Evolutionary conservation across 345 rosid genomes (phyloP).

Genomic region (Sisymbrium altissimum): DNA sequence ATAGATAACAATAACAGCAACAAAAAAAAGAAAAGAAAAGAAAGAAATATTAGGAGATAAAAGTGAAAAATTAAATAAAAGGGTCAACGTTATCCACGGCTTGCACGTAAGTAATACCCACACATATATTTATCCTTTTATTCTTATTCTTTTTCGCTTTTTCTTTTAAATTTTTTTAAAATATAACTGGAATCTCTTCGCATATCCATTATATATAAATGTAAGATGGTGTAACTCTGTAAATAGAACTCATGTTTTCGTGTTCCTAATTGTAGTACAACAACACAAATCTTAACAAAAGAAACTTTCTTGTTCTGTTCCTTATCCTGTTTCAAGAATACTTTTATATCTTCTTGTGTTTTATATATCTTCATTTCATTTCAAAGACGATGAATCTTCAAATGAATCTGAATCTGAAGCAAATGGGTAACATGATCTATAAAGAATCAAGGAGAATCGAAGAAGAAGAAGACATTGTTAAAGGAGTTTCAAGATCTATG

Average conservation of each 20-base stretch:
- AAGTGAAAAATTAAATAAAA: constrained; percentile 7
- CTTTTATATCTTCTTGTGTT: background rate
- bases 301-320: constrained; percentile 1
- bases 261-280: constrained; percentile 33
- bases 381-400: constrained; percentile 21
- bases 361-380: background rate
- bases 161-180: background rate
- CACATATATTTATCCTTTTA: constrained; percentile 25
- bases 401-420: constrained; percentile 28
- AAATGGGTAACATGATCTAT: constrained; percentile 21
- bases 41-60: constrained; percentile 10
- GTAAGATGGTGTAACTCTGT: constrained; percentile 18
- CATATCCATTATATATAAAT: constrained; percentile 28
- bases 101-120: constrained; percentile 35
- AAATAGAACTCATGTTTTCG: constrained; percentile 26
- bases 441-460: constrained; percentile 17
- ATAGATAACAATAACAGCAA: background rate
- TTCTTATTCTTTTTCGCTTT: background rate
- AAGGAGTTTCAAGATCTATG: constrained; percentile 29
- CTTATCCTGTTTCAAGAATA: constrained; percentile 2
- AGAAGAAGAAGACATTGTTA: constrained; percentile 13
- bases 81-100: constrained; percentile 43
- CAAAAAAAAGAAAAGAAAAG: no score
- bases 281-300: constrained; percentile 1
- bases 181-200: constrained; percentile 24